Evolutionary conservation across 2,329 filamentous ascomycete genomes (phyloP).

Genomic region (Coniella lustricola): DNA sequence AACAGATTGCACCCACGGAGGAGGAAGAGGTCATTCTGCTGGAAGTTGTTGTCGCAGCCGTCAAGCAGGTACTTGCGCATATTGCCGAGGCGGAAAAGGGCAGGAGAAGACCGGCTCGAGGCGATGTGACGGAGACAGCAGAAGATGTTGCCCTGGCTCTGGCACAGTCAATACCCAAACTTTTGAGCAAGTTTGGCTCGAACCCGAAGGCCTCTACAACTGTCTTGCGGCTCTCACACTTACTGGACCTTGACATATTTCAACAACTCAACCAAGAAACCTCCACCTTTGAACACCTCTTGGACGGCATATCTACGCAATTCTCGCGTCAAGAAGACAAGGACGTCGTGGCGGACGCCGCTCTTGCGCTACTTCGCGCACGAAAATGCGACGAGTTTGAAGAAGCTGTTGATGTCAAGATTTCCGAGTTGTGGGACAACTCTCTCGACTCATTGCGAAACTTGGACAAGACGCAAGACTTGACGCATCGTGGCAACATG

Average conservation of each 20-base stretch:
- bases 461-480: slow-evolving; percentile 62
- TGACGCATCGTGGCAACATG: slow-evolving; percentile 65
- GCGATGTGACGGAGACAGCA: slow-evolving; percentile 62
- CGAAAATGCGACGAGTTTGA: slow-evolving; percentile 82
- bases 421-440: slow-evolving; percentile 81
- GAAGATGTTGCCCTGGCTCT: slow-evolving; percentile 75
- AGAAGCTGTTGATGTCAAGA: slow-evolving; percentile 73
- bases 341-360: slow-evolving; percentile 76
- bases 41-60: slow-evolving; percentile 76
- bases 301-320: slow-evolving; percentile 90
- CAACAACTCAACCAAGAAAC: slow-evolving; percentile 83
- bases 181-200: slow-evolving; percentile 92
- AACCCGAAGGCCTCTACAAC: slow-evolving; percentile 77
- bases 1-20: slow-evolving; percentile 63
- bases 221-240: slow-evolving; percentile 78
- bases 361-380: slow-evolving; percentile 74
- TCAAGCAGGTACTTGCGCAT: slow-evolving; percentile 65
- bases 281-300: slow-evolving; percentile 67
- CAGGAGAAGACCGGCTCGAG: slow-evolving; percentile 50
- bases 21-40: slow-evolving; percentile 79
- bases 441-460: slow-evolving; percentile 65
- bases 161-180: slow-evolving; percentile 69
- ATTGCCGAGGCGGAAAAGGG: slow-evolving; percentile 57
- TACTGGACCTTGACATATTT: slow-evolving; percentile 80
- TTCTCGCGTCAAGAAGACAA: slow-evolving; percentile 90